Base-by-base conservation (phyloP, 495 filamentous ascomycete species). In the Aspergillus leporis region DNA sequence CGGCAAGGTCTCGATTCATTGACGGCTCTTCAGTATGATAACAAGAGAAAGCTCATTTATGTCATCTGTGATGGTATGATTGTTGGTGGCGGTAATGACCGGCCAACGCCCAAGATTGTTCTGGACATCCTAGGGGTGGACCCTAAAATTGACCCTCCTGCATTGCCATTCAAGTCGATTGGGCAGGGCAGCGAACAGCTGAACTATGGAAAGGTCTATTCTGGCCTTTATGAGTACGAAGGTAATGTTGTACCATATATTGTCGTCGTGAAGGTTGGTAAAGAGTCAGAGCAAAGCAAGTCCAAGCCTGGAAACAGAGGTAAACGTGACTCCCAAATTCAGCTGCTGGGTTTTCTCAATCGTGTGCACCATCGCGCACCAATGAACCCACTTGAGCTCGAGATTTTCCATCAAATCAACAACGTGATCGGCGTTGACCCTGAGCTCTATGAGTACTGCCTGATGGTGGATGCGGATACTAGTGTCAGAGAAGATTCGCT, bases 371-470 rank as follows among this genome's bases (percentile, higher is more conserved):
- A 98, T 70, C 90, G 92, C 58, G 77, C 88, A 5, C 86, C 93
- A 5, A 98, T 98, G 94, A 90, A 86, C 43, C 95, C 94, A 10
- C 86, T 98, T 23, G 93, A 98, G 72, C 82, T 98, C 21, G 94
- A 98, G 70, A 93, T 98, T 78, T 97, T 96, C 80, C 93, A 98
- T 63, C 94, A 98, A 71, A 93, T 98, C 79, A 96, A 96, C 78
- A 98, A 98, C 69, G 90, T 98, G 66, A 98, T 98, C 62, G 94
- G 94, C 61, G 94, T 98, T 28, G 92, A 98, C 64, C 94, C 94
- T 19, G 92, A 96, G 69, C 84, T 98, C 9, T 98, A 98, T 70
- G 94, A 98, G 74, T 98, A 96, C 66, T 85, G 96, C 32, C 83
- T 98, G 67, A 96, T 96, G 93, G 89, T 98, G 58, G 94, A 98